These are phyloP conservation scores for Diphasiastrum complanatum DNA, from an alignment of 83 land plant species.

Conservation along the genomic window DNA sequence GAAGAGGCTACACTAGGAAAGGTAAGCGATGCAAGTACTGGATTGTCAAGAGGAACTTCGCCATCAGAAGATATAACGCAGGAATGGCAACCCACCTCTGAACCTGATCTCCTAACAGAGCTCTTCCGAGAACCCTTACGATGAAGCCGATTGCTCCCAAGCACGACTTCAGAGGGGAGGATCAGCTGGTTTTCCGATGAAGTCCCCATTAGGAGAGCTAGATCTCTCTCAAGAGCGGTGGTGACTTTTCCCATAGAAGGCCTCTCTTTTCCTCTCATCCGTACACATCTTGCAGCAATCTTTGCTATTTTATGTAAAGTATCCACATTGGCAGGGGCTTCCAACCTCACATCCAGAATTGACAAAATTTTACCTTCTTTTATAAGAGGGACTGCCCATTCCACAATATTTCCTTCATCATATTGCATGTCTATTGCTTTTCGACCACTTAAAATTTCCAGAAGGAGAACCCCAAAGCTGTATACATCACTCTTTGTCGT, in stretches of 20 bases:
- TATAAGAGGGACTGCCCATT: slow-evolving; percentile 49
- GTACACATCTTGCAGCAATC: slow-evolving; percentile 49
- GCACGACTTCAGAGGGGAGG: slow-evolving; percentile 72
- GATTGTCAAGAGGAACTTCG: no score
- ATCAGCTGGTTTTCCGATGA: slow-evolving; percentile 71
- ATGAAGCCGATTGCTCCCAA: slow-evolving; percentile 72
- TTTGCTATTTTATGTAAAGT: slow-evolving; percentile 57
- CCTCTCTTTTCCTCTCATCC: slow-evolving; percentile 39
- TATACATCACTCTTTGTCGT: slow-evolving; percentile 50
- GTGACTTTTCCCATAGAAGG: slow-evolving; percentile 72
- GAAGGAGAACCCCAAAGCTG: slow-evolving; percentile 59
- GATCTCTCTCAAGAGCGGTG: slow-evolving; percentile 66
- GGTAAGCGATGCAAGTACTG: no score
- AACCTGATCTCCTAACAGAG: slow-evolving; percentile 43
- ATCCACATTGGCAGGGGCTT: slow-evolving; percentile 52
- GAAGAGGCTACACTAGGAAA: no score
- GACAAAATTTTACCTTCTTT: slow-evolving; percentile 40
- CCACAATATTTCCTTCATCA: slow-evolving; percentile 39
- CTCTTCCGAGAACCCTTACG: slow-evolving; percentile 54
- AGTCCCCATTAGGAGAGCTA: slow-evolving; percentile 76
- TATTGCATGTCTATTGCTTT: slow-evolving; percentile 43
- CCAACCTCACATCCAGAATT: slow-evolving; percentile 35
- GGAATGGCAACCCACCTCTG: slow-evolving; percentile 41
- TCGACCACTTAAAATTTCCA: slow-evolving; percentile 58
- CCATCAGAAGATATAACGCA: no score